Evolutionary conservation across 2,329 filamentous ascomycete species (phyloP).

Genomic region (Penicillium sp.): DNA sequence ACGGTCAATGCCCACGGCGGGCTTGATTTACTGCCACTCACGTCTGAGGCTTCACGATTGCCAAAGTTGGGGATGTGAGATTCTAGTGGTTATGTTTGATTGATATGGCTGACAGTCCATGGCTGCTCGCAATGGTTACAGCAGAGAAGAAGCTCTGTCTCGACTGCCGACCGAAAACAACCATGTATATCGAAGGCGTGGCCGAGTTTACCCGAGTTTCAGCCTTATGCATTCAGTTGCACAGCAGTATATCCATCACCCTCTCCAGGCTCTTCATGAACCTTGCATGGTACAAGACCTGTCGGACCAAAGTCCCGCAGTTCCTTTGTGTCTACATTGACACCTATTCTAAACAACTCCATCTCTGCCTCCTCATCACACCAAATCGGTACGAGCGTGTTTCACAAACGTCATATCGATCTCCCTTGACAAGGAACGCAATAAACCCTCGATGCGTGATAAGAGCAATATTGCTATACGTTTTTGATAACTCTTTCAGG

Average conservation of each 20-base stretch:
- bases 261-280: not conserved
- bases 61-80: constrained; percentile 22
- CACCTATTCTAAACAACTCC: not conserved
- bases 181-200: constrained; percentile 33
- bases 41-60: not conserved
- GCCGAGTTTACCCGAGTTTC: constrained; percentile 10
- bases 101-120: constrained; percentile 10
- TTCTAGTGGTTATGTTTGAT: not conserved
- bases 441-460: not conserved
- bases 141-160: constrained; percentile 24
- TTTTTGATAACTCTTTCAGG: not conserved
- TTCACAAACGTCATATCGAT: not conserved
- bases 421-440: not conserved
- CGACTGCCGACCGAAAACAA: constrained; percentile 20
- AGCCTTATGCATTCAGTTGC: too few species aligned
- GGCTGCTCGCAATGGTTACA: constrained; percentile 27
- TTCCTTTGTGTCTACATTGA: not conserved
- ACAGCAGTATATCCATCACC: too few species aligned
- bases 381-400: not conserved
- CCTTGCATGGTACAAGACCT: not conserved
- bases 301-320: not conserved
- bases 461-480: not conserved
- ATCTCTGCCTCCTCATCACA: not conserved
- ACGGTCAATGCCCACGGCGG: too few species aligned
- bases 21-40: too few species aligned